These are phyloP conservation scores for Candida xyloterini DNA, from an alignment of 805 yeast genomes.

Conservation along the genomic window DNA sequence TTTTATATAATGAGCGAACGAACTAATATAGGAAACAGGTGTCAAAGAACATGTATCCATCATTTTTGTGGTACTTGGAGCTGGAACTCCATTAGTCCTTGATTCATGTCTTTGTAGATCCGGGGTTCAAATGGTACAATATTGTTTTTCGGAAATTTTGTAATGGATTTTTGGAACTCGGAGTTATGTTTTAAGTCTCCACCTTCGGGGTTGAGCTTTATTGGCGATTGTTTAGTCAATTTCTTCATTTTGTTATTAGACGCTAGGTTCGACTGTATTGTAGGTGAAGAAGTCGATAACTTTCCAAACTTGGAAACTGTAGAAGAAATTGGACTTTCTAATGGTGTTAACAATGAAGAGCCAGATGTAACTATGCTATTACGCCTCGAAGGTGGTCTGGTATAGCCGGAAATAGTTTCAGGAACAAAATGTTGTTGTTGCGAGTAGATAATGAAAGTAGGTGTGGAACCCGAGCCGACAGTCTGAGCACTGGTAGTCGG, in stretches of 20 bases:
- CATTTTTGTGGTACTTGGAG: conserved; percentile 20
- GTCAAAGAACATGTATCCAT: not conserved
- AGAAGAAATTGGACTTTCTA: conserved; percentile 22
- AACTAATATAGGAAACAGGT: not conserved
- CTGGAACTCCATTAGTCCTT: conserved; percentile 35
- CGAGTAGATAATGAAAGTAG: conserved; percentile 17
- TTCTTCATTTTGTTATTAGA: conserved; percentile 2
- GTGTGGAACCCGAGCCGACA: conserved; percentile 3
- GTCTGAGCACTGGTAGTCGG: conserved; percentile 13
- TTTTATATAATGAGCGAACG: not conserved
- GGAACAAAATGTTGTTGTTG: conserved; percentile 3
- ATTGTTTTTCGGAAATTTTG: conserved; percentile 32
- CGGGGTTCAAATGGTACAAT: conserved; percentile 28
- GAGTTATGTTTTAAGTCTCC: conserved; percentile 19
- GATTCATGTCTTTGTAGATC: conserved; percentile 28
- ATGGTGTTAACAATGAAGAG: conserved; percentile 8
- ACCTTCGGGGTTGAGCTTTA: not conserved
- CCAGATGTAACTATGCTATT: conserved; percentile 6
- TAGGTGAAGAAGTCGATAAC: conserved; percentile 16
- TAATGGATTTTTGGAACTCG: conserved; percentile 29
- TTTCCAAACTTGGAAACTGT: conserved; percentile 21
- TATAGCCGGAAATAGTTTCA: not conserved
- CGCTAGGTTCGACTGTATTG: conserved; percentile 1
- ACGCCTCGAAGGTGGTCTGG: conserved; percentile 3
- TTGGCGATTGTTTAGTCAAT: not conserved